Conservation (phyloP, 805 yeast genomes). For the Candida broadrunensis region DNA sequence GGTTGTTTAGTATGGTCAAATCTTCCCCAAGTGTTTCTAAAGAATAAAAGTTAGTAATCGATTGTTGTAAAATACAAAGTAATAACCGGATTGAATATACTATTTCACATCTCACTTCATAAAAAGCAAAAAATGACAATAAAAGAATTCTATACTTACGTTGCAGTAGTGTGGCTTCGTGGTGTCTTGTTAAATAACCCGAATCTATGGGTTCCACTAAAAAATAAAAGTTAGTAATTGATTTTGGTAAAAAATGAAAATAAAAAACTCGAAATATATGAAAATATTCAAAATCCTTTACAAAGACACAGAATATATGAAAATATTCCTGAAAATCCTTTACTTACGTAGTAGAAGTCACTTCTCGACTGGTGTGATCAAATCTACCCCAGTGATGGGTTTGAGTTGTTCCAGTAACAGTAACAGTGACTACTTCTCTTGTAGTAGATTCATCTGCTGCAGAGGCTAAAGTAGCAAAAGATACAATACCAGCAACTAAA, state of each 20-base stretch:
- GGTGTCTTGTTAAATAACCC: slow-evolving; percentile 39
- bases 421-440: slow-evolving; percentile 23
- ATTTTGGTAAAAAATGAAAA: too few species aligned
- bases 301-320: too few species aligned
- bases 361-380: slow-evolving; percentile 41
- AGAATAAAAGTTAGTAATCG: too few species aligned
- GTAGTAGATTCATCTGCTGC: slow-evolving; percentile 17
- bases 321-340: too few species aligned
- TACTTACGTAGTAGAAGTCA: slow-evolving; percentile 11
- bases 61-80: too few species aligned
- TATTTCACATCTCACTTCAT: too few species aligned
- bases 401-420: slow-evolving; percentile 28
- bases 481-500: slow-evolving; percentile 38
- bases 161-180: slow-evolving; percentile 2
- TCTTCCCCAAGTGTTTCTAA: slow-evolving; percentile 30
- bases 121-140: too few species aligned
- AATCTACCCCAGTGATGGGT: slow-evolving; percentile 59
- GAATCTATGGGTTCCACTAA: slow-evolving; percentile 26
- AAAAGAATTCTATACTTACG: too few species aligned
- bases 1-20: slow-evolving; percentile 36
- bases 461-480: slow-evolving; percentile 20
- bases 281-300: too few species aligned
- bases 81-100: too few species aligned
- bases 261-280: too few species aligned
- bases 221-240: too few species aligned